Conservation (phyloP, 305 asterid genomes). For the Withania somnifera region DNA sequence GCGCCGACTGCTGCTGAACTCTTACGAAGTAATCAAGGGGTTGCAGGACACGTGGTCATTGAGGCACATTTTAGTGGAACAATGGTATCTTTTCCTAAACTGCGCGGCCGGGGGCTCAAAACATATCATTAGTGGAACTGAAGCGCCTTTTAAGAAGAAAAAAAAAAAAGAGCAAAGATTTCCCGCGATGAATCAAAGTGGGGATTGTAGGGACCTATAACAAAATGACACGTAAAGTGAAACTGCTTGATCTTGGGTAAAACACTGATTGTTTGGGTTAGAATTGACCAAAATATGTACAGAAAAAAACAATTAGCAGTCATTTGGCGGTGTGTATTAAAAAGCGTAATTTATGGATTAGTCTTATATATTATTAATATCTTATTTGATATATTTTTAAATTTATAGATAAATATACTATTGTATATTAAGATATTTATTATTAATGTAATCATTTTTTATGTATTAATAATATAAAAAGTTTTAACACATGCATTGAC, state of each 20-base stretch:
- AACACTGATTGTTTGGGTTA: neutral
- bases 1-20: neutral
- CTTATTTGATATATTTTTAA: too few relatives aligned
- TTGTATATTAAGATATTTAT: too few relatives aligned
- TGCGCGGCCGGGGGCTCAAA: slow-evolving; percentile 1
- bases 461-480: too few relatives aligned
- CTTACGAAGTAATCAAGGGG: neutral
- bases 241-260: neutral
- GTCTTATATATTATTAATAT: too few relatives aligned
- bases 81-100: neutral
- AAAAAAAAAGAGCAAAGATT: slow-evolving; percentile 1
- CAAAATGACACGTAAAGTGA: slow-evolving; percentile 7
- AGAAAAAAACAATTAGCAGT: too few relatives aligned
- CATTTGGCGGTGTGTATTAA: too few relatives aligned
- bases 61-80: neutral
- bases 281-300: too few relatives aligned
- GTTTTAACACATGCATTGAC: too few relatives aligned
- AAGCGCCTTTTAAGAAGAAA: neutral
- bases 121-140: neutral
- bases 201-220: neutral
- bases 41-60: neutral
- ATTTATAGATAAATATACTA: too few relatives aligned
- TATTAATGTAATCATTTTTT: too few relatives aligned
- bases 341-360: too few relatives aligned
- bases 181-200: slow-evolving; percentile 22